phyloP scores from a whole-genome alignment of 345 rosid species.

The Eucalyptus coolabah region DNA sequence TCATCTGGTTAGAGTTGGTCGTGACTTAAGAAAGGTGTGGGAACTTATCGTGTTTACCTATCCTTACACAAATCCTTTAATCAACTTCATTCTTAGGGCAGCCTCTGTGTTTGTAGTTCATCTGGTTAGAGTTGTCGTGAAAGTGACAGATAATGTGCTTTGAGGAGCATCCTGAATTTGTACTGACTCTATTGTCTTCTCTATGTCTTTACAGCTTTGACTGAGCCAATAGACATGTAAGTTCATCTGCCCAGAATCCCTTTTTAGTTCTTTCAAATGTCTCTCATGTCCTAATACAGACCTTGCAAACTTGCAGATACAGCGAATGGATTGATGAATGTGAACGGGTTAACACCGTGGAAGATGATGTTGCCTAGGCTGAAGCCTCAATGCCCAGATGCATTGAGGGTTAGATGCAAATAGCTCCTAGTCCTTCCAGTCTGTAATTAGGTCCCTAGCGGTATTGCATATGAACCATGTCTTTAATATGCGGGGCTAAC shows the following conservation, averaged over 20 bases:
- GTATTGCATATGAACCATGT: neutral
- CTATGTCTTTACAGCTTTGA: conserved; percentile 48
- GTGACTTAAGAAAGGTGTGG: too few species aligned
- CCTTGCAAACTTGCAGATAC: conserved; percentile 33
- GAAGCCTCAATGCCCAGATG: neutral
- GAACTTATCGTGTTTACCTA: too few species aligned
- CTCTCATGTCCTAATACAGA: neutral
- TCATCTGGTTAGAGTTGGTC: too few species aligned
- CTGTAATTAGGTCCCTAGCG: neutral
- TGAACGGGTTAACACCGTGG: conserved; percentile 58
- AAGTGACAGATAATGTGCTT: neutral
- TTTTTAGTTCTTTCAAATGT: neutral
- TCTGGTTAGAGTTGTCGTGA: neutral
- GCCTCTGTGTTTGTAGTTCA: neutral
- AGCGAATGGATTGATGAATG: conserved; percentile 99
- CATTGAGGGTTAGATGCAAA: neutral
- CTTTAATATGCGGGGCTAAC: neutral
- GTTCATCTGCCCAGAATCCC: neutral
- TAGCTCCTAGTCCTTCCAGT: neutral
- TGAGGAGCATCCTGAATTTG: neutral
- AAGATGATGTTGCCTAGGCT: conserved; percentile 47
- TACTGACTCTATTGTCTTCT: neutral
- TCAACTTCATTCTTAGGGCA: neutral
- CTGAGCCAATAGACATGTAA: conserved; percentile 93
- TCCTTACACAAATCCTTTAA: too few species aligned